Base-by-base conservation (phyloP, 2,329 filamentous ascomycete species). In the Colletotrichum caudatum region DNA sequence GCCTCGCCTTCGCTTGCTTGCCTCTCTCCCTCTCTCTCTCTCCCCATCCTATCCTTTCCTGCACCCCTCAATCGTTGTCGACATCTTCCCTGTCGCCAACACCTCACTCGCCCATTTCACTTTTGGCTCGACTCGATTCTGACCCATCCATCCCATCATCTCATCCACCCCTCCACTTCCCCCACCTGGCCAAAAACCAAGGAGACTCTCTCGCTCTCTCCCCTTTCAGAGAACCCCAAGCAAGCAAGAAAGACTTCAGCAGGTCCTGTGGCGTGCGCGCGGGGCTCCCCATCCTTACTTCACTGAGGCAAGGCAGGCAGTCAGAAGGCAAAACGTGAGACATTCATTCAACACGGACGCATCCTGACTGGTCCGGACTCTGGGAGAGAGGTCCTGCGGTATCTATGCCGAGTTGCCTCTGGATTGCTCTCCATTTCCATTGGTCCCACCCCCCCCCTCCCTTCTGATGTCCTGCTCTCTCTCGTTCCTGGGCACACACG, bases 301-400 rank as follows among this genome's bases (percentile, higher is more conserved):
- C 20, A 56, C 46, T 60, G 59, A 64, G 65, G 65, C 46, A 48
- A 23, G 16, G 46, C 16, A 23, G 20, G 46, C 65, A 69, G 51
- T 71, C 46, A 63, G 68, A 71, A 71, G 64, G 64, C 58, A 62
- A 67, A 71, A 71, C 64, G 58, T 68, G 68, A 71, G 68, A 71
- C 68, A 67, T 68, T 20, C 65, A 69, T 57, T 61, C 69, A 64
- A 71, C 69, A 71, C 65, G 59, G 69, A 71, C 69, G 65, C 59
- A 69, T 54, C 54, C 51, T 69, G 65, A 71, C 69, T 71, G 65
- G 69, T 54, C 69, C 65, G 69, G 69, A 64, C 59, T 54, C 57
- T 66, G 37, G 29, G 29, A 35, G 5, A 23, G 46, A 48, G 46
- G 39, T 39, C 51, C 51, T 51, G 68, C 64, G 51, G 64, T 58